Base-by-base conservation (phyloP, 768 basidiomycete species). In the Pluteus cervinus region DNA sequence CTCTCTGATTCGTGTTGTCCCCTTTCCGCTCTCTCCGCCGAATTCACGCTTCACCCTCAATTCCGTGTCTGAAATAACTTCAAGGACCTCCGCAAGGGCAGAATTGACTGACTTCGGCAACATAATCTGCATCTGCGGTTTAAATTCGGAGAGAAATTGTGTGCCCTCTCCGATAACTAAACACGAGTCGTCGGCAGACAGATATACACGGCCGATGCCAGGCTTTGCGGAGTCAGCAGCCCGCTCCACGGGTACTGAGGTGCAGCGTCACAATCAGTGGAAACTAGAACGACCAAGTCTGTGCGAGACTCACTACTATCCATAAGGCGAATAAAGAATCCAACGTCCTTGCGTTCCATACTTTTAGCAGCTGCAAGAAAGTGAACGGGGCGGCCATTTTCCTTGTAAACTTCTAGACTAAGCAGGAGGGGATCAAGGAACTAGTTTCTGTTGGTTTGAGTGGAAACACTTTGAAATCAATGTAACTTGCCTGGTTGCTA, bases 391-490 rank as follows among this genome's bases (percentile, higher is more conserved):
- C 94, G 73, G 7, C 75, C 71, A 3, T 83, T 81, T 61, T 96
- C 89, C 48, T 82, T 78, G 57, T 86, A 78, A 14, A 90, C 89
- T 57, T 96, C 86, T 39, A 88, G 73, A 40, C 76, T 79, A 30
- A 97, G 62, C 36, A 97, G 69, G 33, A 96, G 62, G 5, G 91
- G 89, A 54, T 98, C 94, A 37, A 97, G 75, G 58, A 98, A 96
- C 89, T 97, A 58, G 14, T 23, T 5, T 35, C 5, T 10, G 24
- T 9, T 12, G 30, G 26, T 6, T 17, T 46, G 16, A 46, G 37
- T 31, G 29, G 41, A 23, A 24, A 22, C 23, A 5, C 14, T 10
- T 32, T 8, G 17, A 21, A 39, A 36, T 14, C 26, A 24, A 41
- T 22, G 38, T 40, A 30, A 52, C 49, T 41, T 51, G 82, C 89